phyloP scores from a whole-genome alignment of 495 filamentous ascomycete genomes.

The Hyphodiscus hymeniophilus region DNA sequence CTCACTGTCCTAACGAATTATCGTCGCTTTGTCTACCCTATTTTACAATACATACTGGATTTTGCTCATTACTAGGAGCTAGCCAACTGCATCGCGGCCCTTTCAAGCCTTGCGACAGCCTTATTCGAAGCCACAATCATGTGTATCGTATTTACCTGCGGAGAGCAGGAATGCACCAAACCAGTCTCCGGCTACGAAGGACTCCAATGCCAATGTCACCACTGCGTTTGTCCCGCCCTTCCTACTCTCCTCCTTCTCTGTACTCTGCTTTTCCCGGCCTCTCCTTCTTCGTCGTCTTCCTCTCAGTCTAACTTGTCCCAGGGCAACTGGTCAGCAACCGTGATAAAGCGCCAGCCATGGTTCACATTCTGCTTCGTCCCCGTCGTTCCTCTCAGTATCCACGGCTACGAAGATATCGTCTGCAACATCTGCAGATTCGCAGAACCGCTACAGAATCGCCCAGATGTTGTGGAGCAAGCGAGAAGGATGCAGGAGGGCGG shows the following conservation, averaged over 20 bases:
- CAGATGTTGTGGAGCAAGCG: slow-evolving; percentile 36
- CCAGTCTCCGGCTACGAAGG: slow-evolving; percentile 47
- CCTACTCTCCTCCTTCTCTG: too few species aligned
- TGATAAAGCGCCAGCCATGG: slow-evolving; percentile 46
- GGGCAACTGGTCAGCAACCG: slow-evolving; percentile 42
- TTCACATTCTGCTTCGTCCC: slow-evolving; percentile 53
- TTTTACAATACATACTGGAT: background rate
- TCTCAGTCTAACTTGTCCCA: slow-evolving; percentile 12
- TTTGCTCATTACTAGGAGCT: background rate
- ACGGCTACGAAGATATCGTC: slow-evolving; percentile 44
- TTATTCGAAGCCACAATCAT: slow-evolving; percentile 23
- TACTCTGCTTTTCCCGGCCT: slow-evolving; percentile 29
- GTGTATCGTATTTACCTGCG: slow-evolving; percentile 51
- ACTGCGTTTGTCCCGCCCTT: slow-evolving; percentile 29
- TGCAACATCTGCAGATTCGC: slow-evolving; percentile 48
- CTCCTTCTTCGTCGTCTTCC: too few species aligned
- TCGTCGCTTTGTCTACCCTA: too few species aligned
- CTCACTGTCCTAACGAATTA: background rate
- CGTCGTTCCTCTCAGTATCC: slow-evolving; percentile 44
- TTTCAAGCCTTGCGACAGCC: background rate
- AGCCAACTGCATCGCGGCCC: too few species aligned
- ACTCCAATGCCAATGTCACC: slow-evolving; percentile 44
- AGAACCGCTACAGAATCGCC: slow-evolving; percentile 44
- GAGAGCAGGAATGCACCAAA: slow-evolving; percentile 44
- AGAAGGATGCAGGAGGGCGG: slow-evolving; percentile 26